Evolutionary conservation across 345 rosid genomes (phyloP).

Genomic region (Eucalyptus microcorys): DNA sequence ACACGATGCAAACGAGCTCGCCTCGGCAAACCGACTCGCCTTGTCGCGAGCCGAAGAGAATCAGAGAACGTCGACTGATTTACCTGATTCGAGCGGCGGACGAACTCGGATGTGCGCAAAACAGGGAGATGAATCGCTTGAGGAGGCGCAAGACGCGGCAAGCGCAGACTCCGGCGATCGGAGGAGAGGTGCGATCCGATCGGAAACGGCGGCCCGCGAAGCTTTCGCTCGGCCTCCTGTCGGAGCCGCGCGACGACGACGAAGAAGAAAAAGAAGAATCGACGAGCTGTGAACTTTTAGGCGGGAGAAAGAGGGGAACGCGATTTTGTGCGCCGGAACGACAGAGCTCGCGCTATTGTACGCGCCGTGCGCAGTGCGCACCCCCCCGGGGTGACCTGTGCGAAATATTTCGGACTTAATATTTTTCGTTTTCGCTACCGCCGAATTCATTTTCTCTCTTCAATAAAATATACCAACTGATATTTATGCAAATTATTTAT

Average conservation of each 20-base stretch:
- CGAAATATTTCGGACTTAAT: no score
- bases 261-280: neutral
- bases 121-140: neutral
- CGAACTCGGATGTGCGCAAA: neutral
- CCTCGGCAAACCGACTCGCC: neutral
- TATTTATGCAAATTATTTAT: neutral
- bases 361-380: neutral
- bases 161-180: neutral
- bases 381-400: neutral
- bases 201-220: neutral
- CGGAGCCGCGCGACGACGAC: neutral
- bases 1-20: neutral
- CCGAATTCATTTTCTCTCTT: neutral
- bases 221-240: neutral
- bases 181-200: neutral
- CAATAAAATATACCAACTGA: neutral
- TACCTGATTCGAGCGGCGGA: neutral
- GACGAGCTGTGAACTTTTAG: neutral
- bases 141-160: neutral
- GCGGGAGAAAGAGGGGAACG: neutral
- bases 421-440: neutral
- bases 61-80: neutral
- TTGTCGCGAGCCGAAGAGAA: neutral
- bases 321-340: neutral
- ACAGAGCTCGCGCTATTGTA: neutral